Evolutionary conservation across 352 stramenopile species (phyloP).

Genomic region (Phytophthora chlamydospora): DNA sequence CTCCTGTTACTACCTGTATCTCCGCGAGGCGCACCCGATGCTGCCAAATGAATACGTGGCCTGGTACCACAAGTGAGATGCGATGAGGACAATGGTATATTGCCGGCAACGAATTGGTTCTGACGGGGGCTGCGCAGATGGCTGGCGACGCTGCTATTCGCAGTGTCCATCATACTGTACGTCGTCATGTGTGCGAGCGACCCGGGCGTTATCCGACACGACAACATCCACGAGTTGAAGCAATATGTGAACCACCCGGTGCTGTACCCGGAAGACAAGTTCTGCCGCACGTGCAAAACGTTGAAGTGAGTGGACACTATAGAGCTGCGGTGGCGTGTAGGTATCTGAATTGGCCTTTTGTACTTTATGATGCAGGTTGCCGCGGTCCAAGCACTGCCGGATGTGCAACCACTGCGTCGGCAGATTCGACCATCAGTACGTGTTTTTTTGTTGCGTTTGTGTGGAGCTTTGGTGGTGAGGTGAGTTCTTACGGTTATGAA

Average conservation of each 20-base stretch:
- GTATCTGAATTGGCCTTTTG: background rate
- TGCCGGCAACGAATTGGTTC: too few species aligned
- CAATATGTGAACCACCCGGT: slow-evolving; percentile 82
- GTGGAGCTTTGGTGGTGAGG: background rate
- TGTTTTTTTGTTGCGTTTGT: slow-evolving; percentile 1
- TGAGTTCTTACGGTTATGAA: slow-evolving; percentile 5
- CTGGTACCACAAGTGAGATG: slow-evolving; percentile 65
- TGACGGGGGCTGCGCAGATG: slow-evolving; percentile 31
- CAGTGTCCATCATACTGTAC: slow-evolving; percentile 67
- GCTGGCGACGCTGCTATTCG: slow-evolving; percentile 57
- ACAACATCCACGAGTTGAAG: slow-evolving; percentile 57
- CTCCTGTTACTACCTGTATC: slow-evolving; percentile 70
- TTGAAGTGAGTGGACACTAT: slow-evolving; percentile 59
- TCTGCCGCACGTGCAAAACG: slow-evolving; percentile 88
- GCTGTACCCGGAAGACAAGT: slow-evolving; percentile 81
- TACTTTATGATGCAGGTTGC: slow-evolving; percentile 45
- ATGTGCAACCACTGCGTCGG: slow-evolving; percentile 89
- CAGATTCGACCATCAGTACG: slow-evolving; percentile 92
- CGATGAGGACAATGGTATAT: too few species aligned
- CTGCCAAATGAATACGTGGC: slow-evolving; percentile 70
- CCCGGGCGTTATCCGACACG: slow-evolving; percentile 71
- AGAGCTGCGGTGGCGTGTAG: background rate
- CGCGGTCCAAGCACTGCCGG: slow-evolving; percentile 90
- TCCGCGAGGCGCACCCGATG: slow-evolving; percentile 63
- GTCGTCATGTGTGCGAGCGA: slow-evolving; percentile 70